Percentiles rank a stretch among this genome's conserved stretches.
Evolutionary conservation across 768 basidiomycete species (phyloP).

Genomic region (Leucocoprinus leucothites): DNA sequence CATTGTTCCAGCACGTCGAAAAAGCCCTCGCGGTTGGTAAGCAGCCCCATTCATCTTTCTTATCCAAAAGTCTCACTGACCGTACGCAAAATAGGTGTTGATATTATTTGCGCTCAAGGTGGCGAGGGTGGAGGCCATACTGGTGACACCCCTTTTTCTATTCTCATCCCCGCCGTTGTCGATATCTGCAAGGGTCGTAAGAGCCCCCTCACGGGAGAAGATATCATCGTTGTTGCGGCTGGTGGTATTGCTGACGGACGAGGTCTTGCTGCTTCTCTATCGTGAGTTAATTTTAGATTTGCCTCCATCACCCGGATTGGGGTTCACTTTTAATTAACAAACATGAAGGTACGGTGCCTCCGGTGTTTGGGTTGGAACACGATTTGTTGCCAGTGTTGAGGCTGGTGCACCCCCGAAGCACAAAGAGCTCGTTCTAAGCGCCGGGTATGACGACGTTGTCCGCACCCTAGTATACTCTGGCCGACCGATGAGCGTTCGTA

Average conservation of each 20-base stretch:
- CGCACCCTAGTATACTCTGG: slow-evolving; percentile 76
- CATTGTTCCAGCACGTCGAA: slow-evolving; percentile 52
- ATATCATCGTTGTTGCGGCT: slow-evolving; percentile 76
- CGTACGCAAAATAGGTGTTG: slow-evolving; percentile 52
- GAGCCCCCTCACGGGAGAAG: slow-evolving; percentile 76
- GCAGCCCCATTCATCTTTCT: not conserved
- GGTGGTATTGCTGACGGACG: slow-evolving; percentile 85
- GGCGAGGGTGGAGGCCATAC: slow-evolving; percentile 91
- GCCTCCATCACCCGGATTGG: not conserved
- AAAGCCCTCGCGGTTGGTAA: slow-evolving; percentile 73
- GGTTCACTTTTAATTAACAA: not conserved
- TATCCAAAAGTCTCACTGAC: not conserved
- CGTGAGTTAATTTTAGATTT: slow-evolving; percentile 34
- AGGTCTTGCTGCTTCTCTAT: slow-evolving; percentile 71
- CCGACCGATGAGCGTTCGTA: slow-evolving; percentile 78
- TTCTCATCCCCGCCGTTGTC: slow-evolving; percentile 80
- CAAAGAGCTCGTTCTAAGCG: slow-evolving; percentile 63
- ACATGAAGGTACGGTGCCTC: slow-evolving; percentile 67
- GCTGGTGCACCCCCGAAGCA: slow-evolving; percentile 75
- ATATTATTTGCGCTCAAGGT: slow-evolving; percentile 86
- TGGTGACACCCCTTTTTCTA: slow-evolving; percentile 75
- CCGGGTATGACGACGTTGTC: slow-evolving; percentile 72
- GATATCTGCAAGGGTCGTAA: slow-evolving; percentile 69
- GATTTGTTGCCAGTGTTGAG: slow-evolving; percentile 80
- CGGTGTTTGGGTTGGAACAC: slow-evolving; percentile 87